Evolutionary conservation across 2,329 filamentous ascomycete genomes (phyloP), one percentile per base, ranked within the genome.

Genomic region (Albophoma yamanashiensis): DNA sequence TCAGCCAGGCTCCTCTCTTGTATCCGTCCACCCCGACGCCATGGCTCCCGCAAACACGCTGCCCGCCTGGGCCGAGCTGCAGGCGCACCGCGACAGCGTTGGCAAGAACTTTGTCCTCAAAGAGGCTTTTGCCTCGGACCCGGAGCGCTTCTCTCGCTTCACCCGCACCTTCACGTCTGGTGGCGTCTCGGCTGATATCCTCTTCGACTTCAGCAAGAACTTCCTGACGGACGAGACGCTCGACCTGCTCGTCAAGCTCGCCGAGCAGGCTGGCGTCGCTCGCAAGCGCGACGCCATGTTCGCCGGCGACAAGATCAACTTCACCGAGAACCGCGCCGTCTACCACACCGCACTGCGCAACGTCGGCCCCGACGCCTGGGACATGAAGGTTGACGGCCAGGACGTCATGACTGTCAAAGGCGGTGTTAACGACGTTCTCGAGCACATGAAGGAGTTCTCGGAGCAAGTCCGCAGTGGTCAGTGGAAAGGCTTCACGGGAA

Each of bases 151-250:
- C 81, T 78, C 88, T 71, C 96, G 94, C 78, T 92, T 96, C 80
- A 89, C 87, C 73, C 89, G 87, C 74, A 91, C 84, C 70, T 96
- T 97, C 77, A 79, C 83, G 68, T 92, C 95, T 76, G 80, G 86
- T 38, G 92, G 83, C 58, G 87, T 89, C 67, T 90, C 95, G 70
- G 87, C 86, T 67, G 91, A 97, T 66, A 94, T 95, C 70, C 85
- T 99, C 64, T 99, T 97, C 77, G 94, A 99, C 78, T 99, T 96
- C 79, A 94, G 89, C 81, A 99, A 99, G 86, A 99, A 99, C 85
- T 92, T 99, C 76, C 76, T 97, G 69, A 94, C 89, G 63, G 90
- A 96, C 67, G 92, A 97, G 78, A 97, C 93, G 5, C 81, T 97
- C 58, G 82, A 88, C 65, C 83, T 96, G 57, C 84, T 99, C 59